Base-by-base conservation (phyloP, 805 yeast species). In the Candida silvicultrix region DNA sequence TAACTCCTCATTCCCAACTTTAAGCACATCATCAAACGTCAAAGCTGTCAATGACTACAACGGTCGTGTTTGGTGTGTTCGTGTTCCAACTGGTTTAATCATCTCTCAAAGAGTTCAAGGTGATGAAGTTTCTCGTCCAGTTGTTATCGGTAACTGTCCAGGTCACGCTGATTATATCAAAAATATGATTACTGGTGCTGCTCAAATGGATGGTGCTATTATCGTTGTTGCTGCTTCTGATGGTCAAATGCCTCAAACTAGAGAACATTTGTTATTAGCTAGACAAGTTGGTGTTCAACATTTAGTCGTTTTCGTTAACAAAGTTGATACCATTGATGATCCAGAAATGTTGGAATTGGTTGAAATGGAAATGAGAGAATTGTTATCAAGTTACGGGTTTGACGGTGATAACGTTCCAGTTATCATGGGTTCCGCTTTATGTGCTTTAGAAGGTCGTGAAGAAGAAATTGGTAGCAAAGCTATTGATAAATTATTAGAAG, bases 331-430 rank as follows among this genome's bases (percentile, higher is more conserved):
- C 59, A 81, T 94, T 65, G 97, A 94, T 66, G 99, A 94, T 69
- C 95, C 96, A 55, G 99, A 94, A 78, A 94, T 92, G 97, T 80
- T 94, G 69, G 99, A 94, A 78, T 83, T 94, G 62, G 99, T 94
- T 56, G 99, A 94, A 77, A 94, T 94, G 99, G 99, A 94, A 78
- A 94, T 94, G 99, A 86, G 99, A 75, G 99, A 94, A 68, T 78
- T 94, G 56, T 78, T 94, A 65, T 64, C 82, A 56, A 77, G 86
- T 56, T 94, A 90, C 70, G 98, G 97, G 49, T 94, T 92, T 58
- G 98, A 94, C 65, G 99, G 98, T 74, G 99, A 94, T 65, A 84
- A 92, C 73, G 84, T 96, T 55, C 99, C 99, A 49, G 97, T 94
- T 51, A 74, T 94, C 56, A 90, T 92, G 97, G 99, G 99, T 60